Base-by-base conservation (phyloP, 345 rosid genomes). In the Gossypium thurberi region DNA sequence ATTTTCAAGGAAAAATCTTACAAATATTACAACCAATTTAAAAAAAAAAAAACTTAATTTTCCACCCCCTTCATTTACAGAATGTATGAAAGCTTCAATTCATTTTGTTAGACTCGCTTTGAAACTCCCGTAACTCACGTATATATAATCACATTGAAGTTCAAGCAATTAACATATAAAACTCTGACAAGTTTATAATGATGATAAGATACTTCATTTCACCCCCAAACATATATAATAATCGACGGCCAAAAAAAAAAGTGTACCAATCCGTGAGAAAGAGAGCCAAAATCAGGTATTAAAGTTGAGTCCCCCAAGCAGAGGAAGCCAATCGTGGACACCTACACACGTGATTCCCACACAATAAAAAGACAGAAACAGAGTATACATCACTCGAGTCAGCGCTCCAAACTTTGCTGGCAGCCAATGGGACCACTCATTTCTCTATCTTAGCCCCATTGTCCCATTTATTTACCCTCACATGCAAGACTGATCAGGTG, bases 381-480 rank as follows among this genome's bases (percentile, higher is more conserved):
- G 12, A 6, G n/a, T 40, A 20, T 47, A 20, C 60, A 43, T 28
- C 65, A 28, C 51, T 13, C 71, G 46, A 66, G 76, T 76, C 74
- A 70, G 76, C 75, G 47, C 67, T 26, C 52, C 3, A 63, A 21
- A 59, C 15, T 52, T 40, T 51, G 18, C 52, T 8, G 28, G 42
- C 46, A 64, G 33, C 18, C 10, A 64, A 43, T 33, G 8, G 78
- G 80, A 80, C 82, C 86, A 76, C 86, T 25, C 6, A 17, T 2
- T 43, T n/a, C 15, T 67, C 58, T 62, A 1, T 33, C 52, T 0
- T 18, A 6, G 8, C 52, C 67, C 57, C 25, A 17, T 44, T 42
- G 69, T 65, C 77, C 67, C 76, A 80, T 80, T 84, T 76, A 82
- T 63, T 33, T 78, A 68, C 23, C 70, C 28, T 74, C 87, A 80